Evolutionary conservation across 2,329 filamentous ascomycete genomes (phyloP), one percentile per base, ranked within the genome.

Genomic region (Lecanosticta acicola): DNA sequence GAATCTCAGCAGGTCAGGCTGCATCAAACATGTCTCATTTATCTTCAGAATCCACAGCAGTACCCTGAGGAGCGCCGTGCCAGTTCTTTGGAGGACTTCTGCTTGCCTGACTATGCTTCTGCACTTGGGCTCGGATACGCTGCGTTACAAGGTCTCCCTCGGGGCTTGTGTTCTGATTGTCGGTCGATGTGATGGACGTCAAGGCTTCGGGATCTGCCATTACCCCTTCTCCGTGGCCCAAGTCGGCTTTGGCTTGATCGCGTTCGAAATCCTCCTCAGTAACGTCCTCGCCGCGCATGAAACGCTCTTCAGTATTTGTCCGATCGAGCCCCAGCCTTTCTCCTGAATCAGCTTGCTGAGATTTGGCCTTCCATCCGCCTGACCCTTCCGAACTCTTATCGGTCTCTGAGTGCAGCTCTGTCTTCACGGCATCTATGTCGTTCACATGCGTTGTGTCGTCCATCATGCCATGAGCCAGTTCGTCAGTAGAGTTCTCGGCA

Each of bases 401-500:
- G 8, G 33, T n/a, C 5, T n/a, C 33, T 5, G 13, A 5, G 16
- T 20, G 18, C 1, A 44, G 10, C 3, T 43, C 39, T 9, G 49
- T 37, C 16, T 46, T 43, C 8, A 47, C 40, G 24, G 16, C 49
- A 19, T 47, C 24, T 18, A 33, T 29, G 3, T 43, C 29, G n/a
- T 44, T 41, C 13, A 42, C 5, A 24, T 43, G 41, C 1, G 34
- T 38, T 5, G 14, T 18, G 5, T 48, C 46, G 17, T 51, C 46
- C 16, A 9, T 3, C 4, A 21, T 41, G 13, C 51, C 51, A 32
- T 29, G 42, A 11, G 48, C 48, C 11, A 45, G 45, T n/a, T 43
- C 48, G 2, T 35, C 17, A 16, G 48, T 51, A 5, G 43, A 21
- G 24, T 53, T 54, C 29, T 54, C 51, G 3, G 41, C 38, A 20